Base-by-base conservation (phyloP, 768 basidiomycete species). In the Calocybe cyanea region DNA sequence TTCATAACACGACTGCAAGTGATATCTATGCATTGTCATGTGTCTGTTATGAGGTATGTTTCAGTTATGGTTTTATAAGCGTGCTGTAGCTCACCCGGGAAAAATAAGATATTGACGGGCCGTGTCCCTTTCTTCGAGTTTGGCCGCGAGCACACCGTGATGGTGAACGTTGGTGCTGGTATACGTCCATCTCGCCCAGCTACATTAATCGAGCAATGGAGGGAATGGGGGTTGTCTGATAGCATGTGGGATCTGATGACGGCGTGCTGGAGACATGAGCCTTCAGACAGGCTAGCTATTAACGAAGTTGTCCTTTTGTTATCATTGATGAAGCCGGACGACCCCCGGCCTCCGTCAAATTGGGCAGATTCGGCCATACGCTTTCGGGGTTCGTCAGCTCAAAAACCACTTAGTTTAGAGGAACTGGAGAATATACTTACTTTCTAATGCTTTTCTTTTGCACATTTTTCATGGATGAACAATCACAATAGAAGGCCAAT, bases 221-320 rank as follows among this genome's bases (percentile, higher is more conserved):
- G 7, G 17, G 37, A 38, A 7, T 38, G 8, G 37, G 37, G 37
- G 20, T 6, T 38, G 20, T 17, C 37, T 11, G 37, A 38, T 21
- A 18, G 7, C 14, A 38, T 38, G n/a, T 38, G 37, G 37, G 37
- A 38, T 21, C 37, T 38, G 11, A 38, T 38, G 37, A 38, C 37
- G 3, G 37, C 4, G 4, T 15, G 37, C 20, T 38, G 37, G 37
- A 6, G 10, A 19, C 37, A 38, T 38, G 37, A 38, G 20, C 37
- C 17, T 19, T 18, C 19, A 6, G 3, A 19, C 11, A 11, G 37
- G 7, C 37, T 18, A 18, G 6, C 6, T 20, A 38, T 18, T 38
- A 18, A 10, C 19, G 37, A 38, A 14, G 19, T 38, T 20, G 4
- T 38, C 7, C 7, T 21, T 4, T 14, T 11, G 37, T 18, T 38